phyloP scores from a whole-genome alignment of 495 filamentous ascomycete species.

The Copromyces sp. region DNA sequence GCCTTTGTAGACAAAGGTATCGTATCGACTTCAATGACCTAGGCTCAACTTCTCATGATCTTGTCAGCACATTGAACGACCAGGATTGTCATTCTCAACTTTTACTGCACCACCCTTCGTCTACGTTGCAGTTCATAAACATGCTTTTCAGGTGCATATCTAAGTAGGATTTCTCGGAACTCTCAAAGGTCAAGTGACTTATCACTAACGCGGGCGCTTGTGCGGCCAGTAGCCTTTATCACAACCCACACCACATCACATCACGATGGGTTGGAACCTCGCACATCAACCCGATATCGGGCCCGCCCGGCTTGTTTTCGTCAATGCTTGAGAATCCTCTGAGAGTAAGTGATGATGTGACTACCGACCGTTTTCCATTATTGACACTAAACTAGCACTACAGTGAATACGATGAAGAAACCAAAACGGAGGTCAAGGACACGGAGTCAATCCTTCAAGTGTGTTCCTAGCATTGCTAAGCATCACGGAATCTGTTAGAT shows the following conservation, averaged over 20 bases:
- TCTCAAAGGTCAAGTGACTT: background rate
- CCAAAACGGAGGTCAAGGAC: background rate
- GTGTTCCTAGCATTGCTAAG: background rate
- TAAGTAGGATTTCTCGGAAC: background rate
- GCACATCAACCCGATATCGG: background rate
- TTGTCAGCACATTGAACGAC: too few species aligned
- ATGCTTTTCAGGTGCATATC: background rate
- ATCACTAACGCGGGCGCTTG: background rate
- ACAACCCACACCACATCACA: background rate
- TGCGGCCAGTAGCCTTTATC: background rate
- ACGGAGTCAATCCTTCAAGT: background rate
- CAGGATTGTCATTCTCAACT: background rate
- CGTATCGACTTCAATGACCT: background rate
- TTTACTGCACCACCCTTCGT: background rate
- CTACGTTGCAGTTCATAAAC: background rate
- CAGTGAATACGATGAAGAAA: background rate
- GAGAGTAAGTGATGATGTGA: background rate
- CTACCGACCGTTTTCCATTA: background rate
- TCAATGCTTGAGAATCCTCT: background rate
- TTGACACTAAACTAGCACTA: background rate
- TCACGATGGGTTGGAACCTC: background rate
- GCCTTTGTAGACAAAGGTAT: background rate
- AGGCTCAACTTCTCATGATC: too few species aligned
- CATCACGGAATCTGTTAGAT: background rate
- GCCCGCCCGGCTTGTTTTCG: background rate